Evolutionary conservation across 495 filamentous ascomycete genomes (phyloP).

Genomic region (Emericellopsis terricola): DNA sequence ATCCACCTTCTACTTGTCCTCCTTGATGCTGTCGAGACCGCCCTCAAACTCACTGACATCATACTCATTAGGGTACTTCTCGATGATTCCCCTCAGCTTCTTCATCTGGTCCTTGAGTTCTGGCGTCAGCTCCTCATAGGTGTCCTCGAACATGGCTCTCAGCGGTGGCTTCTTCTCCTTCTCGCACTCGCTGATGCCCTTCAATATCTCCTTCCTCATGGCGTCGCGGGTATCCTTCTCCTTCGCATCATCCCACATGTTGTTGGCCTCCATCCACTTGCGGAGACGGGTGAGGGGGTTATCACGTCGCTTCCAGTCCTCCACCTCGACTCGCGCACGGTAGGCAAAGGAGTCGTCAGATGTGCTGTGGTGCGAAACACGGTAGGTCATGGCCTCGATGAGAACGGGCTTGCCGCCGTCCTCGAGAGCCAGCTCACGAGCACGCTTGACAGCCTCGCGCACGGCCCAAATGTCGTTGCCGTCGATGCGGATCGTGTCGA

Average conservation of each 20-base stretch:
- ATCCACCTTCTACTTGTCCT: too few relatives aligned
- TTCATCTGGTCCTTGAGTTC: constrained; percentile 65
- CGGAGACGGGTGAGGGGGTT: constrained; percentile 83
- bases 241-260: constrained; percentile 66
- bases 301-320: constrained; percentile 93
- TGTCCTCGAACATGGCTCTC: constrained; percentile 61
- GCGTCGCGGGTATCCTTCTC: constrained; percentile 54
- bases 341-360: constrained; percentile 97
- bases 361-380: constrained; percentile 92
- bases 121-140: constrained; percentile 75
- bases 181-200: constrained; percentile 75
- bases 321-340: constrained; percentile 81
- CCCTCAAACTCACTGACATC: constrained; percentile 63
- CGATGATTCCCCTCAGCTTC: constrained; percentile 55
- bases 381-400: constrained; percentile 95
- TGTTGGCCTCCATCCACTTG: constrained; percentile 76
- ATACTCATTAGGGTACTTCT: constrained; percentile 87
- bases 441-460: constrained; percentile 62
- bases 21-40: constrained; percentile 44
- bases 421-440: constrained; percentile 56
- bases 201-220: constrained; percentile 55
- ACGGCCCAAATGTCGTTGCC: constrained; percentile 97
- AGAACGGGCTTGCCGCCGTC: constrained; percentile 67
- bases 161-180: constrained; percentile 76
- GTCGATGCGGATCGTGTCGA: constrained; percentile 91